phyloP scores from a whole-genome alignment of 257 asterid genomes.

The Paulownia fortunei region DNA sequence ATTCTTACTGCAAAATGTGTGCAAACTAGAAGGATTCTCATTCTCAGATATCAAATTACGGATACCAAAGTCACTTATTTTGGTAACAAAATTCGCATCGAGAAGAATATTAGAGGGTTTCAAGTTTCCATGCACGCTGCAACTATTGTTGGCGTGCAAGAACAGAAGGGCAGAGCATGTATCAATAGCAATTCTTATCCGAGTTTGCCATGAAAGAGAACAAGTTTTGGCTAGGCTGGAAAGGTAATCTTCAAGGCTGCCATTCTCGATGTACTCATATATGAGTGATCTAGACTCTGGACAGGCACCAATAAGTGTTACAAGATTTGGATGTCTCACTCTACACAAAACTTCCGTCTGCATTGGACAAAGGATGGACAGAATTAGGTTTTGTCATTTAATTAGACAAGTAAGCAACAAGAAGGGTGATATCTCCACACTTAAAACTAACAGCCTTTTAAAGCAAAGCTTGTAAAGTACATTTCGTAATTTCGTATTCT shows the following conservation, averaged over 20 bases:
- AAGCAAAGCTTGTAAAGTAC: background rate
- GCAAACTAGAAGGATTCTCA: conserved; percentile 29
- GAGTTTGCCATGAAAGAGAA: conserved; percentile 76
- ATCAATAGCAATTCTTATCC: conserved; percentile 75
- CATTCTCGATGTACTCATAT: conserved; percentile 82
- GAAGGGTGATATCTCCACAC: conserved; percentile 8
- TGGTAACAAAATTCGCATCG: conserved; percentile 62
- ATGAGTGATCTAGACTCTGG: conserved; percentile 82
- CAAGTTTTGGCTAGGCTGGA: conserved; percentile 47
- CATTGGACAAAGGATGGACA: conserved; percentile 22
- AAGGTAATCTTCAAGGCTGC: conserved; percentile 83
- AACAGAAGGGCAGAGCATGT: conserved; percentile 74
- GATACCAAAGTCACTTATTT: conserved; percentile 72
- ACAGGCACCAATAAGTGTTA: conserved; percentile 76
- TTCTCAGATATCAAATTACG: conserved; percentile 44
- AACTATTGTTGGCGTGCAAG: conserved; percentile 55
- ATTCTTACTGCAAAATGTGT: conserved; percentile 26
- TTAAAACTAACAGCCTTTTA: background rate
- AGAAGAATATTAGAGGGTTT: conserved; percentile 76
- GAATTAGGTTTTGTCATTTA: conserved; percentile 25
- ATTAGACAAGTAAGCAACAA: conserved; percentile 7
- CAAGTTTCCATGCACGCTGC: conserved; percentile 71
- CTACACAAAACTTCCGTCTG: conserved; percentile 75
- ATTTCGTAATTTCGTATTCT: background rate
- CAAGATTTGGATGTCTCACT: conserved; percentile 95